Evolutionary conservation across 768 basidiomycete genomes (phyloP), one percentile per base, ranked within the genome.

Genomic region (Russula lepida): DNA sequence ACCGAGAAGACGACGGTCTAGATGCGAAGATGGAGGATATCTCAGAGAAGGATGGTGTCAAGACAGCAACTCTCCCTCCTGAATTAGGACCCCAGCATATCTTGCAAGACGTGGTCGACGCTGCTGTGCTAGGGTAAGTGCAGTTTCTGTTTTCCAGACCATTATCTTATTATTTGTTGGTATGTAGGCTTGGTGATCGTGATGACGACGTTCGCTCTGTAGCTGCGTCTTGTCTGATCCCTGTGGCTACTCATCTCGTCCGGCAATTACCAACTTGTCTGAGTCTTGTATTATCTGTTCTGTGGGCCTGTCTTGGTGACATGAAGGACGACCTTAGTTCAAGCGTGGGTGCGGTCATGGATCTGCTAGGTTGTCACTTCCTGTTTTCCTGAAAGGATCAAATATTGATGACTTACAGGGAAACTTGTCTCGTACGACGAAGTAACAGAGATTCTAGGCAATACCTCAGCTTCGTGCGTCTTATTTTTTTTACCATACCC

Each of bases 141-240:
- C 15, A 0, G 23, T 21, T 15, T 46, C 2, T 23, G 12, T 33
- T 15, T 44, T 39, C 7, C 30, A 59, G 49, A 28, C 23, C 33
- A 21, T 30, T 43, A 19, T 56, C 39, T 66, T 46, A 44, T n/a
- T 32, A 53, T 4, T 41, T 50, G 6, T 52, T 48, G 30, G 28
- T n/a, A 33, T 37, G 35, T 69, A 95, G 95, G 15, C 82, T 99
- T 25, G 80, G 86, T 21, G 97, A 98, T 69, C 78, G 79, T 3
- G 97, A 98, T 67, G 97, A 99, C 67, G 97, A 99, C 71, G 97
- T 99, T 50, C 88, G 95, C 43, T 88, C 92, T 0, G 94, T 97
- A 0, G 95, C 95, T 1, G 95, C 97, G 13, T 85, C 90, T 1
- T 95, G 95, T 69, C 74, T 99, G 41, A 75, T 91, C 6, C 97